Evolutionary conservation across 2,329 filamentous ascomycete species (phyloP), one percentile per base, ranked within the genome.

Genomic region (Hypoxylon sp.): DNA sequence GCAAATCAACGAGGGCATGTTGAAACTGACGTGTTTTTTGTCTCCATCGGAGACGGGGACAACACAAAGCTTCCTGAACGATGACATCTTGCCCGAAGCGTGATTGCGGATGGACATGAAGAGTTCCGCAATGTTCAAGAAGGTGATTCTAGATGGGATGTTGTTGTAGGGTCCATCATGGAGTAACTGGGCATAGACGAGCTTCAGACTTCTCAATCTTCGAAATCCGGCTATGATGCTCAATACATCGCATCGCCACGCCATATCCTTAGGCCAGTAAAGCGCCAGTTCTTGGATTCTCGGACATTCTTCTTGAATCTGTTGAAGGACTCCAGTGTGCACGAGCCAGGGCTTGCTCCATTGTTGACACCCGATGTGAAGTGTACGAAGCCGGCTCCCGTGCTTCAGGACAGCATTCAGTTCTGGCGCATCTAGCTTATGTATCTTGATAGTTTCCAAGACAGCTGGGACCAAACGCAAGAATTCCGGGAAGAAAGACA

Each of bases 381-480:
- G 54, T 22, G 40, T 33, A 20, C 44, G 44, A 26, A 57, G 32
- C 12, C 12, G 6, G 3, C 7, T 20, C 24, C 54, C 54, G 33
- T 57, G 54, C 18, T 8, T 38, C 5, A 5, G 12, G 3, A 57
- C 18, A 22, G n/a, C 14, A 4, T 40, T 32, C 4, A 36, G n/a
- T 4, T 20, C 20, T 24, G 6, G 6, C 1, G 2, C n/a, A 18
- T 42, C 5, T 11, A 33, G 4, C 12, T 33, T 12, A 9, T 33
- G 18, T 26, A 59, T 28, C 36, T 59, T 59, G 20, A 59, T 59
- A n/a, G 26, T 45, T 28, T 59, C 55, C n/a, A 60, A 32, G 40
- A 24, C 8, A 7, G 16, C 2, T 16, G 32, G 33, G n/a, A 57
- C 24, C 8, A 3, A 11, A 5, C 16, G 11, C 2, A 53, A 18